Evolutionary conservation across 805 yeast genomes (phyloP), one percentile per base, ranked within the genome.

Genomic region (Zygosaccharomyces bailii): DNA sequence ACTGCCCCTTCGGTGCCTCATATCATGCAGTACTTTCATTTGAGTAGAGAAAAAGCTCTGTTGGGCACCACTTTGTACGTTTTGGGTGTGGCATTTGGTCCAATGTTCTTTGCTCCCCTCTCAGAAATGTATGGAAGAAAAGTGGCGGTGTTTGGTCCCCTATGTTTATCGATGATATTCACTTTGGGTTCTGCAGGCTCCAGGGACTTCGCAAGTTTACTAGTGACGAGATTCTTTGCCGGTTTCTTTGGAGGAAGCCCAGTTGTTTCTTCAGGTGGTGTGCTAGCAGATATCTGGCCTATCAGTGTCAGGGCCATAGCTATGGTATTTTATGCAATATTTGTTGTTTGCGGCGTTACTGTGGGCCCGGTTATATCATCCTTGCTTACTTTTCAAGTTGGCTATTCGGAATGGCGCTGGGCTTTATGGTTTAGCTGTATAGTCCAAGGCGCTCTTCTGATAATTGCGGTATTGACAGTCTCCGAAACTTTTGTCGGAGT

Each of bases 61-160:
- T 71, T 91, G 39, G 85, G 87, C 44, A 75, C 88, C 5, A 80
- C 96, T 0, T 70, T 89, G 21, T 90, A 79, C 56, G 96, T 90
- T 13, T 65, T 88, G 35, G 98, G 97, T 8, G 90, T 89, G 66
- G 97, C 96, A 1, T 75, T 87, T 1, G 96, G 97, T 16, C 98
- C 98, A 3, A 71, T 90, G 42, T 57, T 87, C 30, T 90, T 93
- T 87, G 96, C 93, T 19, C 96, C 96, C 3, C 62, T 85, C 29
- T 82, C 91, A 13, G 95, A 85, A 62, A 57, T 83, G 32, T 82
- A 73, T 53, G 93, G 95, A 43, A 76, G 96, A 63, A 76, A 76
- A 61, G 63, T 74, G 13, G 80, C 86, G 11, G 55, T 85, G 44
- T 50, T 84, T 1, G 49, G 78, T 2, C 77, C 89, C 5, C 63